Base-by-base conservation (phyloP, 1,284 basidiomycete species). In the Cerrena zonata region DNA sequence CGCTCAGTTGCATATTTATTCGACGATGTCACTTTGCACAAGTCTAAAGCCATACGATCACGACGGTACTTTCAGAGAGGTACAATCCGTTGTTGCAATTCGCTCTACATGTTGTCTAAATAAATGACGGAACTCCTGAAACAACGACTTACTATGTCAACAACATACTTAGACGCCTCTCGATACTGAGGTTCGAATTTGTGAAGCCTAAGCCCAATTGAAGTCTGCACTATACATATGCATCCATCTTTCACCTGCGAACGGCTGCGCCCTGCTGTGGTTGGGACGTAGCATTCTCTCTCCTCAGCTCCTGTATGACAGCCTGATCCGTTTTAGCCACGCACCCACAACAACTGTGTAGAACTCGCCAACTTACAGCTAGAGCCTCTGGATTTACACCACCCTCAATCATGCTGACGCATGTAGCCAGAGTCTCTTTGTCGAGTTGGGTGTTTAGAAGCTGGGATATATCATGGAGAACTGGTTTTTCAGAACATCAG, bases 361-460 rank as follows among this genome's bases (percentile, higher is more conserved):
- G 7, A 34, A 7, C 30, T 7, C 30, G 30, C 30, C 15, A 25
- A 77, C 84, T 55, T 62, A 92, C 90, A 58, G 90, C 90, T 46
- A 93, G 73, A 2, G 90, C 90, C 60, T 91, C 89, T 3, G 90
- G 86, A 61, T 90, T 91, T 38, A 87, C 86, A 4, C 90, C 90
- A 56, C 80, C 83, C 65, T 93, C 90, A 61, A 93, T 88, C 79
- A 93, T 81, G 52, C 81, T 78, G 15, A 91, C 79, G 62, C 89
- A 92, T 5, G 84, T 89, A 22, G 84, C 85, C 13, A 93, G 77
- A 2, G 88, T 90, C 59, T 90, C 86, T 56, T 84, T 85, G 68
- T 91, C 87, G 24, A 93, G 76, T 48, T 84, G 80, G 0, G 90
- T 91, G 60, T 91, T 89, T 52, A 93, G 68, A 40, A 93, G 68